Conservation (phyloP, 2,329 filamentous ascomycete species). For the Mycosphaerella arachidis region DNA sequence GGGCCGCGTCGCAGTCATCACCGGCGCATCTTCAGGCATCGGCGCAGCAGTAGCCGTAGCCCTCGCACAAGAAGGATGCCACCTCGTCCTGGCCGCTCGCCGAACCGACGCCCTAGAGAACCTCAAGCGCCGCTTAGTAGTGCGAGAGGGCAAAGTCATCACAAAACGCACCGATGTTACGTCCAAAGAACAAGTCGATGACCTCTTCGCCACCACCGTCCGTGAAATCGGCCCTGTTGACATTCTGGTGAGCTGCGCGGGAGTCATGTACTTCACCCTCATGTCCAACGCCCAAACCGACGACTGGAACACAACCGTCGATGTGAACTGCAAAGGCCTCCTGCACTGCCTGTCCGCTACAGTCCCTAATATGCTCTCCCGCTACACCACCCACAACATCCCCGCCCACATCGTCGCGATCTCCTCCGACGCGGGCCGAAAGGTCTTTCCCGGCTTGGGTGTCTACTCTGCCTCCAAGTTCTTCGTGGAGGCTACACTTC, state of each 20-base stretch:
- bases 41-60: constrained; percentile 68
- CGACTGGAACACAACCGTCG: constrained; percentile 77
- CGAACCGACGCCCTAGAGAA: constrained; percentile 64
- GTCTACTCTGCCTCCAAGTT: constrained; percentile 82
- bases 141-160: constrained; percentile 60
- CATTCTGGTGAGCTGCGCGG: constrained; percentile 74
- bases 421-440: constrained; percentile 75
- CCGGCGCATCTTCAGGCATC: constrained; percentile 74
- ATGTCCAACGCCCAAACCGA: constrained; percentile 71
- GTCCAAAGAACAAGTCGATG: constrained; percentile 59
- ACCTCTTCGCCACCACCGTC: constrained; percentile 56
- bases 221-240: constrained; percentile 67
- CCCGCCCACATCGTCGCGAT: constrained; percentile 77
- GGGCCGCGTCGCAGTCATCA: constrained; percentile 70
- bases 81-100: constrained; percentile 68
- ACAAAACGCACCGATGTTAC: constrained; percentile 70
- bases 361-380: constrained; percentile 66
- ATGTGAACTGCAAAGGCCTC: constrained; percentile 82
- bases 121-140: constrained; percentile 58
- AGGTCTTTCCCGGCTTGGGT: constrained; percentile 75
- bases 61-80: constrained; percentile 65
- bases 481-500: constrained; percentile 79
- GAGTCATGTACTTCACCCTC: constrained; percentile 86
- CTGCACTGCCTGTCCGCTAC: constrained; percentile 66
- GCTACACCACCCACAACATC: constrained; percentile 67